phyloP scores from a whole-genome alignment of 345 rosid species.

The Rubroshorea leprosula region DNA sequence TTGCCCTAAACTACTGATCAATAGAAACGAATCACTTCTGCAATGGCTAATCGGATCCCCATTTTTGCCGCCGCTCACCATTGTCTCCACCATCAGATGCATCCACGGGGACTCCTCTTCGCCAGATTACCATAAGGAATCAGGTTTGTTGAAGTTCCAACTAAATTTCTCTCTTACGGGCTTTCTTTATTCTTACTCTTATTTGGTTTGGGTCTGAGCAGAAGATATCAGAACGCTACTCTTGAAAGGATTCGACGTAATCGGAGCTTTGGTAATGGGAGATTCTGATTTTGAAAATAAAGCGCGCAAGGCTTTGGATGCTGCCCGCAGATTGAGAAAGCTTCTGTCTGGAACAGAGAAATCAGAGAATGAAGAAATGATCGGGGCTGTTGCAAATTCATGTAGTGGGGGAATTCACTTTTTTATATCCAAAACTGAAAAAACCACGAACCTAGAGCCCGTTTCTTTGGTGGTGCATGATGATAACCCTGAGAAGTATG shows the following conservation, averaged over 20 bases:
- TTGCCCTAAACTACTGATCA: constrained; percentile 43
- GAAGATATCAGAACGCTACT: constrained; percentile 64
- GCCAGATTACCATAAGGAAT: constrained; percentile 58
- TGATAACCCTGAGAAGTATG: constrained; percentile 48
- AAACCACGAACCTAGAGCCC: constrained; percentile 30
- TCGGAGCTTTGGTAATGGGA: constrained; percentile 58
- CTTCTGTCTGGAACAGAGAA: constrained; percentile 38
- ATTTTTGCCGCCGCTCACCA: constrained; percentile 60
- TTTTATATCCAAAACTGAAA: constrained; percentile 44
- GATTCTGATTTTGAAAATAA: constrained; percentile 34
- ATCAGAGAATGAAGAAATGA: constrained; percentile 26
- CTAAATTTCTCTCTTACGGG: neutral
- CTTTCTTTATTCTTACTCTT: neutral
- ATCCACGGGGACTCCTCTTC: constrained; percentile 35
- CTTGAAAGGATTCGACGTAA: constrained; percentile 61
- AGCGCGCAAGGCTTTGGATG: constrained; percentile 47
- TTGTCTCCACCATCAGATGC: constrained; percentile 71
- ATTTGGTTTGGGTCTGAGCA: constrained; percentile 27
- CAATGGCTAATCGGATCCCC: constrained; percentile 94
- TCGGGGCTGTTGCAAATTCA: constrained; percentile 64
- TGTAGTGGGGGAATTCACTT: constrained; percentile 37
- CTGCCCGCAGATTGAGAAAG: constrained; percentile 49
- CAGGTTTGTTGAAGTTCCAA: constrained; percentile 37
- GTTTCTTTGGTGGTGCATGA: constrained; percentile 53
- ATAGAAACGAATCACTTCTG: constrained; percentile 41